A percentile compares a stretch with the other conserved stretches of the same genome.
phyloP scores from a whole-genome alignment of 768 basidiomycete species.

The Hygrophoropsis aurantiaca region DNA sequence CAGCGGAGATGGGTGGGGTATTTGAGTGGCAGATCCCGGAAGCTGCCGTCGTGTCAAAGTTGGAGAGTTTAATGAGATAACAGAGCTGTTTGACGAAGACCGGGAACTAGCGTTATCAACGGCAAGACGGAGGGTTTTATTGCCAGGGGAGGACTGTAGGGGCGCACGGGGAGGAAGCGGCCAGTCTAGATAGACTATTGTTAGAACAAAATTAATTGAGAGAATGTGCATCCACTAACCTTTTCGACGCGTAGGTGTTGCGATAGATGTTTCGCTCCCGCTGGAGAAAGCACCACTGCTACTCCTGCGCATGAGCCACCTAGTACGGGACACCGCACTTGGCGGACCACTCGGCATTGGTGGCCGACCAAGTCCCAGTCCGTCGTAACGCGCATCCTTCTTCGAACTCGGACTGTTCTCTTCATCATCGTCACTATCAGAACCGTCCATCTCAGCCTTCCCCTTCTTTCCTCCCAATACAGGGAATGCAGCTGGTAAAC shows the following conservation, averaged over 20 bases:
- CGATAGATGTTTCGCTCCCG: slow-evolving; percentile 62
- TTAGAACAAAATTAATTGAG: not conserved
- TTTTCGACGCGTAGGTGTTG: slow-evolving; percentile 63
- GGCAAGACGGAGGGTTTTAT: slow-evolving; percentile 36
- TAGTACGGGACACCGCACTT: slow-evolving; percentile 41
- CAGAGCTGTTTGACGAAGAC: slow-evolving; percentile 55
- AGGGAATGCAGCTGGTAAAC: slow-evolving; percentile 73
- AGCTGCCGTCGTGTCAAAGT: slow-evolving; percentile 37
- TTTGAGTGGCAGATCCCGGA: slow-evolving; percentile 22
- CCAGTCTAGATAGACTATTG: slow-evolving; percentile 46
- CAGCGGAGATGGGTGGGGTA: slow-evolving; percentile 20
- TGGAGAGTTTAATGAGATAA: slow-evolving; percentile 46
- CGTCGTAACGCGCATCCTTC: slow-evolving; percentile 54
- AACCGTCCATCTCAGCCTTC: slow-evolving; percentile 30
- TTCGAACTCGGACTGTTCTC: slow-evolving; percentile 64
- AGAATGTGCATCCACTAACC: slow-evolving; percentile 40
- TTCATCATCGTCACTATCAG: slow-evolving; percentile 63
- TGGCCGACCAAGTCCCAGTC: slow-evolving; percentile 68
- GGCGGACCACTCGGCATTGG: slow-evolving; percentile 24
- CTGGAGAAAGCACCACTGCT: slow-evolving; percentile 83
- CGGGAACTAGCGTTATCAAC: slow-evolving; percentile 55
- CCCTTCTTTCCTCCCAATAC: slow-evolving; percentile 34
- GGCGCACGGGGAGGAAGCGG: slow-evolving; percentile 50
- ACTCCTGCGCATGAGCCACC: slow-evolving; percentile 72
- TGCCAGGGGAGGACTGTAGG: slow-evolving; percentile 47